phyloP scores from a whole-genome alignment of 2,329 filamentous ascomycete species.

The Lasiodiplodia theobromae region DNA sequence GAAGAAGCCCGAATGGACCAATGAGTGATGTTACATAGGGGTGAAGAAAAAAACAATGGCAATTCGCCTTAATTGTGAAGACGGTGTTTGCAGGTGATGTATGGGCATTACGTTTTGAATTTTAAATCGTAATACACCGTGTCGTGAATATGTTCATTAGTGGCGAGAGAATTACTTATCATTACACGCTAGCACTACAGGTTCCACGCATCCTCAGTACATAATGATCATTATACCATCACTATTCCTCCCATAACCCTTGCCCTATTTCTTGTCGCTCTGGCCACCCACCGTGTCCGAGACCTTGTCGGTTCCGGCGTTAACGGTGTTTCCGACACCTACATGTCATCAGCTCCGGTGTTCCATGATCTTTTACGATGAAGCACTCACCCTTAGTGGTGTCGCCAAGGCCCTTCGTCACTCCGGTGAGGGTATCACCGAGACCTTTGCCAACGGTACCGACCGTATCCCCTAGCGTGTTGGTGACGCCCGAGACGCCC shows the following conservation, averaged over 20 bases:
- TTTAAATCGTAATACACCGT: too few relatives aligned
- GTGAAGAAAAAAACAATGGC: neutral
- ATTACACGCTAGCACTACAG: neutral
- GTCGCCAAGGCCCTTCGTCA: slow-evolving; percentile 45
- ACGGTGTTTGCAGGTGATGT: too few relatives aligned
- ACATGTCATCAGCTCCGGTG: neutral
- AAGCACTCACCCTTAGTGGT: slow-evolving; percentile 40
- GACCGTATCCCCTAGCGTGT: slow-evolving; percentile 13
- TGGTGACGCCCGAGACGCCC: slow-evolving; percentile 13
- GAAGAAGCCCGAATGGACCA: slow-evolving; percentile 88
- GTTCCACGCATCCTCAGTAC: neutral
- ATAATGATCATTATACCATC: neutral
- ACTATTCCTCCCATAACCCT: neutral
- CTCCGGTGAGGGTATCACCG: slow-evolving; percentile 44
- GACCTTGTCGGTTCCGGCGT: slow-evolving; percentile 17
- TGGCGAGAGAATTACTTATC: neutral
- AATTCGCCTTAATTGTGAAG: neutral
- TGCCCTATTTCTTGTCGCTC: slow-evolving; percentile 10
- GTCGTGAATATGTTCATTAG: too few relatives aligned
- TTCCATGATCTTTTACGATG: rapidly evolving
- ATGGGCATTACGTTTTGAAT: too few relatives aligned
- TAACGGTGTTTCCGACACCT: slow-evolving; percentile 25
- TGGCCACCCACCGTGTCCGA: slow-evolving; percentile 2
- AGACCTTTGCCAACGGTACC: slow-evolving; percentile 39
- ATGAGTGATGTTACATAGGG: slow-evolving; percentile 63